These are phyloP conservation scores for Mucor racemosus DNA, from an alignment of 371 early-diverging fungal species.

Conservation along the genomic window DNA sequence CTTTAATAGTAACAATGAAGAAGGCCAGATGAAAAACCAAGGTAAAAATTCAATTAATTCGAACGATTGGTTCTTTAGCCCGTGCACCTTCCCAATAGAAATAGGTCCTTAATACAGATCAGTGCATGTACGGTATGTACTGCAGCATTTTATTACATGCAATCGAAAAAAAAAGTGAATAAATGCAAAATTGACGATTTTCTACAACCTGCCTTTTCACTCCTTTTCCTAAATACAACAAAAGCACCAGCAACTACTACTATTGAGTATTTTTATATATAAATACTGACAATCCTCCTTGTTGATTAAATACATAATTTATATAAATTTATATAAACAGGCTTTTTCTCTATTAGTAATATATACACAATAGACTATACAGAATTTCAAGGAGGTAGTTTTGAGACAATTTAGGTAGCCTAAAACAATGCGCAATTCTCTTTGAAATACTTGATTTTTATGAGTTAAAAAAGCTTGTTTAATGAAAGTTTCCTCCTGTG, in stretches of 20 bases:
- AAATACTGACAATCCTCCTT: background rate
- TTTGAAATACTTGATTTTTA: background rate
- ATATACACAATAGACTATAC: too few relatives aligned
- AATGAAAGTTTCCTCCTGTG: background rate
- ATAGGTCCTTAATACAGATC: background rate
- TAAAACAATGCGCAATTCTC: background rate
- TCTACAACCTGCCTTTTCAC: background rate
- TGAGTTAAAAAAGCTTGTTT: background rate
- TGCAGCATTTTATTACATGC: background rate
- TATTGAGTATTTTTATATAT: background rate
- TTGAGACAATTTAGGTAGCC: too few relatives aligned
- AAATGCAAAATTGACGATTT: background rate
- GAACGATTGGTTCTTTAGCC: slow-evolving; percentile 11
- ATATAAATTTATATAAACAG: background rate
- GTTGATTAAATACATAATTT: background rate
- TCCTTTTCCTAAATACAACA: too few relatives aligned
- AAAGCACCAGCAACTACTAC: too few relatives aligned
- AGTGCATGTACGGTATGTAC: slow-evolving; percentile 4
- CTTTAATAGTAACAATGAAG: background rate
- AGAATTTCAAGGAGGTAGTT: background rate
- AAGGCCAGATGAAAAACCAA: slow-evolving; percentile 1
- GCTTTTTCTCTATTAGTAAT: background rate
- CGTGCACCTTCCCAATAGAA: slow-evolving; percentile 18
- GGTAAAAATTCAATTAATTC: background rate
- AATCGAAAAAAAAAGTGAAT: background rate